A percentile compares a stretch with the other conserved stretches of the same genome.
These are phyloP conservation scores for Przewalskia tangutica DNA, from an alignment of 257 asterid genomes.

Conservation along the genomic window DNA sequence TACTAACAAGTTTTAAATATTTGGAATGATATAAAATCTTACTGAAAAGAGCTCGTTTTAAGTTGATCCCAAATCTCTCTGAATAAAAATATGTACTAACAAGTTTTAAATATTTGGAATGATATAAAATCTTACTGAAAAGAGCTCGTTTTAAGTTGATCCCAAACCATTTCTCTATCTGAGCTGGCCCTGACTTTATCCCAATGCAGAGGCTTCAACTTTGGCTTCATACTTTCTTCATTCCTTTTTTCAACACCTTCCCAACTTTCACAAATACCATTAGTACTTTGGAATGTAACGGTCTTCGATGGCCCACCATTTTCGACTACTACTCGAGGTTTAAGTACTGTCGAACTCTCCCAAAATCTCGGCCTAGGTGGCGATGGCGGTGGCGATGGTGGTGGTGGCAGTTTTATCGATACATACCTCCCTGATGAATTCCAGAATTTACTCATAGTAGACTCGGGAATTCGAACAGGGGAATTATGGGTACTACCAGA, in stretches of 20 bases:
- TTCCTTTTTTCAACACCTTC: constrained; percentile 7
- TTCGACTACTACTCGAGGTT: constrained; percentile 31
- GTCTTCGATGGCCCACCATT: constrained; percentile 39
- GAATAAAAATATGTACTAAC: background rate
- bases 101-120: background rate
- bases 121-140: constrained; percentile 48
- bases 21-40: constrained; percentile 18
- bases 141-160: constrained; percentile 60
- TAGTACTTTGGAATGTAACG: constrained; percentile 12
- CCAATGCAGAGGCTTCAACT: constrained; percentile 80
- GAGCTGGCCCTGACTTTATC: constrained; percentile 78
- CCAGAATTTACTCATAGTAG: constrained; percentile 11
- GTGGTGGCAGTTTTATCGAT: constrained; percentile 18
- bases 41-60: constrained; percentile 66
- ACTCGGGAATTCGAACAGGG: constrained; percentile 33
- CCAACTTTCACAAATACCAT: background rate
- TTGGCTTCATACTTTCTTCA: constrained; percentile 45
- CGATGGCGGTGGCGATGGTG: constrained; percentile 45
- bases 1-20: background rate
- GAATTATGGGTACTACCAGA: constrained; percentile 45
- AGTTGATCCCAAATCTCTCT: constrained; percentile 10
- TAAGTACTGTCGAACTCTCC: constrained; percentile 2
- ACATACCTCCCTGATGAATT: constrained; percentile 7
- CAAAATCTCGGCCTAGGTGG: constrained; percentile 32
- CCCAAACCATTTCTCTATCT: constrained; percentile 76